These are phyloP conservation scores for Mortierella sp. DNA, from an alignment of 371 early-diverging fungal species.

Conservation along the genomic window DNA sequence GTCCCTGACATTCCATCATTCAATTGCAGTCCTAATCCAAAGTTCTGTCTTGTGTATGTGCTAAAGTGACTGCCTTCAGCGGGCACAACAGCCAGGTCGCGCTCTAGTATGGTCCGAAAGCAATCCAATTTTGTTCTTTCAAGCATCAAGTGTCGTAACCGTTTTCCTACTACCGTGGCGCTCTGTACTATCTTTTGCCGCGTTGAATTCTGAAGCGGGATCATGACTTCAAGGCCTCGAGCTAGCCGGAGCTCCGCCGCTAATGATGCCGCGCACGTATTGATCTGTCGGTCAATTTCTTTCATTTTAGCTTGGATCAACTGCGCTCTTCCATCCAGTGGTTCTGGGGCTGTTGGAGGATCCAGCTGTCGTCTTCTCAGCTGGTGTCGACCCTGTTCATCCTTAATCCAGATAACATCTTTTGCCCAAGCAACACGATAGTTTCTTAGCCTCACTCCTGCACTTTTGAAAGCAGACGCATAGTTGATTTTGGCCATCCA, in stretches of 20 bases:
- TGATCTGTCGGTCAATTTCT: constrained; percentile 41
- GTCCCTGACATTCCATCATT: constrained; percentile 17
- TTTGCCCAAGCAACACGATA: constrained; percentile 38
- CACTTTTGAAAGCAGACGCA: constrained; percentile 80
- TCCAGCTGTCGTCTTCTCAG: constrained; percentile 27
- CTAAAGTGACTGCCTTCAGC: not conserved
- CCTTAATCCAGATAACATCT: constrained; percentile 47
- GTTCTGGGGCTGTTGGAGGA: constrained; percentile 48
- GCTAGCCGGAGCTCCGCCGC: constrained; percentile 66
- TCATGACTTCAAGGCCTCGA: constrained; percentile 74
- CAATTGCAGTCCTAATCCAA: not conserved
- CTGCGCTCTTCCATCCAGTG: constrained; percentile 30
- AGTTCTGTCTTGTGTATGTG: not conserved
- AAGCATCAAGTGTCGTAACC: constrained; percentile 67
- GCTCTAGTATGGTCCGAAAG: constrained; percentile 78
- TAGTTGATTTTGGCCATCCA: constrained; percentile 89
- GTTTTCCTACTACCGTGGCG: constrained; percentile 67
- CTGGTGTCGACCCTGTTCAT: constrained; percentile 41
- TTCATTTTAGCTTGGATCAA: constrained; percentile 36
- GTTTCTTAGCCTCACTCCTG: constrained; percentile 66
- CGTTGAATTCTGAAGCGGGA: constrained; percentile 73
- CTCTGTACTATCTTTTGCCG: constrained; percentile 69
- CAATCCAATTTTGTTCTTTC: constrained; percentile 75
- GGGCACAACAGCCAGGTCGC: constrained; percentile 61
- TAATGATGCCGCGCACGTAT: constrained; percentile 35